Evolutionary conservation across 176 grass and related monocot genomes (phyloP).

Genomic region (Calamus simplicifolius): DNA sequence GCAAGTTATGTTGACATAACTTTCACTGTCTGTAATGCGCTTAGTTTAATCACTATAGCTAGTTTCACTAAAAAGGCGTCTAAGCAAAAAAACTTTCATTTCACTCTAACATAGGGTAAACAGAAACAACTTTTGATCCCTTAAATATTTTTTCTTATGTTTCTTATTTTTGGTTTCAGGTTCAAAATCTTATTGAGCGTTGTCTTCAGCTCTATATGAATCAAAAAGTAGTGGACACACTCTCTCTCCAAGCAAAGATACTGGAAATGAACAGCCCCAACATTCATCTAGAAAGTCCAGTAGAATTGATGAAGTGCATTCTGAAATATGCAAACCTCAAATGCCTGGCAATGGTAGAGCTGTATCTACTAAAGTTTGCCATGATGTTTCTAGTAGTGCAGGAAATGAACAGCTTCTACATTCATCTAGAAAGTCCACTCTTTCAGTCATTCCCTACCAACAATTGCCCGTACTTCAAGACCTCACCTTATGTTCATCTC

Average conservation of each 20-base stretch:
- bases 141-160: background rate
- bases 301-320: no score
- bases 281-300: no score
- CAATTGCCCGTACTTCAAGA: slow-evolving; percentile 37
- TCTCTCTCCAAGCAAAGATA: slow-evolving; percentile 82
- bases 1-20: no score
- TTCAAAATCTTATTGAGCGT: slow-evolving; percentile 91
- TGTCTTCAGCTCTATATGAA: slow-evolving; percentile 98
- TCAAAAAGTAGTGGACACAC: slow-evolving; percentile 78
- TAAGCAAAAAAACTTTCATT: no score
- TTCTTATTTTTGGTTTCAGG: slow-evolving; percentile 44
- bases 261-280: slow-evolving; percentile 20
- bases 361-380: no score
- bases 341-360: no score
- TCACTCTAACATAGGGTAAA: no score
- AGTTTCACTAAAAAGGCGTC: no score
- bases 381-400: background rate
- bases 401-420: slow-evolving; percentile 17
- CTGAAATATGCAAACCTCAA: no score
- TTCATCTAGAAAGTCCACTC: slow-evolving; percentile 31
- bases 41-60: no score
- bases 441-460: slow-evolving; percentile 37
- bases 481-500: slow-evolving; percentile 76
- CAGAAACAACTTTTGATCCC: no score
- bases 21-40: no score